Base-by-base conservation (phyloP, 805 yeast genomes). In the Blastobotrys attinorum region DNA sequence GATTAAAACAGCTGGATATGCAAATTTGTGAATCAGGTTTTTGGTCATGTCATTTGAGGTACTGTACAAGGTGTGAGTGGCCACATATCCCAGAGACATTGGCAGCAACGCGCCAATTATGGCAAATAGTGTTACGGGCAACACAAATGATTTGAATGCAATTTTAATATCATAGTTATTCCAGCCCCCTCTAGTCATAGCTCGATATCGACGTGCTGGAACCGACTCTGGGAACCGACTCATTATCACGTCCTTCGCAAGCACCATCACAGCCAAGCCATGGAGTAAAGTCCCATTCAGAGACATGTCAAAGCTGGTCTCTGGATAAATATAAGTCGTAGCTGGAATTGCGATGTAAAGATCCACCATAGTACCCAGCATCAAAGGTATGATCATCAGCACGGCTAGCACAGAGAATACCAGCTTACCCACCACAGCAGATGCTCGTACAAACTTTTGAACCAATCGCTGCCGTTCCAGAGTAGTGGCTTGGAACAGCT, bases 221-320 rank as follows among this genome's bases (percentile, higher is more conserved):
- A 39, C 29, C n/a, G 44, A 27, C 20, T 52, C 39, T 2, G 50
- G 52, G 34, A 37, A 40, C 16, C 35, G 27, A 10, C 47, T 37
- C 5, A 47, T 11, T 2, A 45, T 17, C 11, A 37, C 23, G 23
- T 44, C 36, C 29, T 42, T 40, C 21, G 42, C 23, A 13, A 45
- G 40, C 18, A 53, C 25, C 27, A 55, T 29, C 11, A 47, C 47
- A 8, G 53, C 38, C 5, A 49, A 43, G 40, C 56, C 53, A 22
- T 32, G 39, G 17, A 51, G 23, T 23, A 40, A 43, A 20, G 37
- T 36, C 32, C 47, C 47, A 3, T 41, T 32, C 5, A 44, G 22
- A 7, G 31, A 22, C 16, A 17, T 13, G 17, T 32, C 15, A n/a
- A 16, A 23, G 29, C 8, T 15, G 8, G 18, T 13, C 4, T 18